Evolutionary conservation across 768 basidiomycete genomes (phyloP), one percentile per base, ranked within the genome.

Genomic region (Leccinum longicurvipes): DNA sequence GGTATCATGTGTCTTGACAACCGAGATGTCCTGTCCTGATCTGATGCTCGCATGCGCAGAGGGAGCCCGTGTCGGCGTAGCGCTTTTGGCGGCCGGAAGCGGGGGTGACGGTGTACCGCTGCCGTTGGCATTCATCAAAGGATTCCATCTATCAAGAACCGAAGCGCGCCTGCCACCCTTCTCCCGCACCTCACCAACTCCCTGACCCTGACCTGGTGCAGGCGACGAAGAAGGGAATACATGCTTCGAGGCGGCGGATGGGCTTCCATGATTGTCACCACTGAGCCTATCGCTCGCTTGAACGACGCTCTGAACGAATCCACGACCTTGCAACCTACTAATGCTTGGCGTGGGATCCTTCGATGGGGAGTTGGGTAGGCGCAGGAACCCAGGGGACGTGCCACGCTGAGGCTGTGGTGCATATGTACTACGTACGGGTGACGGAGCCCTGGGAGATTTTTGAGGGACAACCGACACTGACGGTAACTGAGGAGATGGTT

Each of bases 281-380:
- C 82, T 79, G 5, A 85, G 68, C 59, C 80, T 75, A 17, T 79
- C 74, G 62, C 82, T 89, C 47, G 79, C 85, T 70, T 87, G 85
- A 31, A 93, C 86, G 75, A 91, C 84, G 59, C 80, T 89, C 69
- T 89, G 86, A 3, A 93, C 91, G 65, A 93, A 92, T 4, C 91
- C 91, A 39, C 91, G 84, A 19, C 91, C 91, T 63, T 92, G 85
- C 17, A 93, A 72, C 57, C 90, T 76, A 58, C 88, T 92, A 29
- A 93, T 82, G 67, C 89, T 91, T 0, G 91, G 91, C 2, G 89
- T 90, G 4, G 82, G 82, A 45, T 90, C 89, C 67, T 91, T 92
- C 50, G 77, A 69, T 4, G 77, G 66, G 9, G 81, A 72, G 2
- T 76, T 73, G 11, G 65, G 67, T 10, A 50, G 62, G 45, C 81